A percentile compares a stretch with the other conserved stretches of the same genome.
phyloP scores from a whole-genome alignment of 768 basidiomycete species.

The Cyclocybe cylindracea region DNA sequence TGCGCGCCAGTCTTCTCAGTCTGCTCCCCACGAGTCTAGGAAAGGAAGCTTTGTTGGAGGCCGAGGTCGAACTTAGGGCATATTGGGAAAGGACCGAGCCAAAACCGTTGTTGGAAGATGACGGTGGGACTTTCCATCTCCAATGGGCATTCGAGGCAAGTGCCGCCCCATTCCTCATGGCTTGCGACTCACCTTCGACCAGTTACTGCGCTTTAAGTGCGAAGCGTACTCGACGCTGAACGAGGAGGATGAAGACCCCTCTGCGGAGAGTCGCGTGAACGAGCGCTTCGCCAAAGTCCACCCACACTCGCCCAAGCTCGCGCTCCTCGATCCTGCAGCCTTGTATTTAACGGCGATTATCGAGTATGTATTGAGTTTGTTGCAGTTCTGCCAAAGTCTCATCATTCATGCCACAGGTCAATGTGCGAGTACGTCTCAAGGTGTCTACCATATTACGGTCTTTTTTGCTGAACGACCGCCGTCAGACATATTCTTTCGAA shows the following conservation, averaged over 20 bases:
- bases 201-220: constrained; percentile 84
- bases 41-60: constrained; percentile 90
- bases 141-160: constrained; percentile 76
- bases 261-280: constrained; percentile 60
- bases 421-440: constrained; percentile 76
- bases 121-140: constrained; percentile 62
- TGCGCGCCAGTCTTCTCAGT: constrained; percentile 71
- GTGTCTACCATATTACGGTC: constrained; percentile 5
- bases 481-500: constrained; percentile 81
- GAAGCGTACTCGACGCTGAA: constrained; percentile 87
- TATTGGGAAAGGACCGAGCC: constrained; percentile 78
- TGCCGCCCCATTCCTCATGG: constrained; percentile 4
- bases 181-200: constrained; percentile 13
- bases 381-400: constrained; percentile 20
- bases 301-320: constrained; percentile 49
- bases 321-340: constrained; percentile 77
- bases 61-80: constrained; percentile 87
- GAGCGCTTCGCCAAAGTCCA: constrained; percentile 60
- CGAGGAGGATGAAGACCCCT: constrained; percentile 74
- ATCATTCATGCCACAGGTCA: constrained; percentile 49
- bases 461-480: constrained; percentile 8
- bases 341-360: constrained; percentile 91
- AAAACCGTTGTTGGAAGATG: constrained; percentile 43
- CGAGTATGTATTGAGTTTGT: constrained; percentile 63
- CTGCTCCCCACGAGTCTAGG: constrained; percentile 81